Percentiles rank a stretch among this genome's conserved stretches.
These are phyloP conservation scores for Termitomyces sp. DNA, from an alignment of 768 basidiomycete genomes.

Conservation along the genomic window DNA sequence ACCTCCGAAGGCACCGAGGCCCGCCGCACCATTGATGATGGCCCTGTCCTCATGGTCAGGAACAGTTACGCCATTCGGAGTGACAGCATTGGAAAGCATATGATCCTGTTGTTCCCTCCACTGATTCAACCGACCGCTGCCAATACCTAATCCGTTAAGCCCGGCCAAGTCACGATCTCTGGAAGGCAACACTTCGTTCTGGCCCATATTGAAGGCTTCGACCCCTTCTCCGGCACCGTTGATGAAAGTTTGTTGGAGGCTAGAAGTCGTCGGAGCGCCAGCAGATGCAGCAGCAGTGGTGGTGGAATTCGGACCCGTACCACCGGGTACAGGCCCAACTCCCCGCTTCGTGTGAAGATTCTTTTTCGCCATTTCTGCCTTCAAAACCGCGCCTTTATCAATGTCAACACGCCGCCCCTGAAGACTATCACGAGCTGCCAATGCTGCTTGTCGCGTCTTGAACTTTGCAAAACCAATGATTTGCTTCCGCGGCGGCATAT, in stretches of 20 bases:
- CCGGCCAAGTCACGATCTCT: slow-evolving; percentile 45
- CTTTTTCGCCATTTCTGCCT: slow-evolving; percentile 99
- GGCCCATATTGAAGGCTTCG: slow-evolving; percentile 14
- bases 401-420: slow-evolving; percentile 90
- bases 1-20: slow-evolving; percentile 22
- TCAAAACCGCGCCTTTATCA: slow-evolving; percentile 87
- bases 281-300: slow-evolving; percentile 17
- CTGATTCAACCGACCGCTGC: slow-evolving; percentile 27
- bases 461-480: slow-evolving; percentile 99
- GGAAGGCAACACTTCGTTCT: slow-evolving; percentile 25
- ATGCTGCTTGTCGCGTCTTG: slow-evolving; percentile 77
- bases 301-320: slow-evolving; percentile 11
- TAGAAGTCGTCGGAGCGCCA: slow-evolving; percentile 14
- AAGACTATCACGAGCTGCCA: slow-evolving; percentile 81
- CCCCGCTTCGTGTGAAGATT: slow-evolving; percentile 94
- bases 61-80: slow-evolving; percentile 10
- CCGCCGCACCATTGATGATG: slow-evolving; percentile 25
- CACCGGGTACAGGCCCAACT: slow-evolving; percentile 58
- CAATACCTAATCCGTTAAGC: slow-evolving; percentile 44
- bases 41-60: slow-evolving; percentile 39
- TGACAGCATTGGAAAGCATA: slow-evolving; percentile 1
- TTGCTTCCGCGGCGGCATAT: slow-evolving; percentile 76
- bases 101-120: slow-evolving; percentile 29
- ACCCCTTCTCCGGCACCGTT: slow-evolving; percentile 22
- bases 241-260: slow-evolving; percentile 11